A percentile compares a stretch with the other conserved stretches of the same genome.
These are phyloP conservation scores for Corniculantispora saksenae DNA, from an alignment of 2,329 filamentous ascomycete species.

Conservation along the genomic window DNA sequence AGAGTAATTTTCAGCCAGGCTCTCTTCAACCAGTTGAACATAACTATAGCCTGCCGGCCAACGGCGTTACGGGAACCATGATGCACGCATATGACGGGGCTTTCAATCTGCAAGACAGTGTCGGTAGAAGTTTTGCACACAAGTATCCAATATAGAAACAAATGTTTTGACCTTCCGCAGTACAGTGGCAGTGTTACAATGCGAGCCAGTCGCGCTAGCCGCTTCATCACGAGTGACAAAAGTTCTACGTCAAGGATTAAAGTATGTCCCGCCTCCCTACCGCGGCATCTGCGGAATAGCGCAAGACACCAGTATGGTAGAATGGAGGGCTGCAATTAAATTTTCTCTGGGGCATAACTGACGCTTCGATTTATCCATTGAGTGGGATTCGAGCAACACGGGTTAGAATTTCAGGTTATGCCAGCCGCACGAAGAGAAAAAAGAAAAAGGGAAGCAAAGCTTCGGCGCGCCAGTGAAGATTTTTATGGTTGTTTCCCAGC, in stretches of 20 bases:
- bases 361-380: slow-evolving; percentile 65
- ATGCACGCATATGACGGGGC: background rate
- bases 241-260: slow-evolving; percentile 28
- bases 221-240: background rate
- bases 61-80: slow-evolving; percentile 12
- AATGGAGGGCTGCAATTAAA: slow-evolving; percentile 73
- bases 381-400: slow-evolving; percentile 75
- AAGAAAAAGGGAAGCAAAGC: slow-evolving; percentile 35
- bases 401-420: slow-evolving; percentile 67
- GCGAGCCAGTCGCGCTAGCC: background rate
- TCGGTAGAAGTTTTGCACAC: background rate
- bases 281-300: slow-evolving; percentile 31
- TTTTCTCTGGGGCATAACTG: slow-evolving; percentile 76
- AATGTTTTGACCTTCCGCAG: background rate
- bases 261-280: slow-evolving; percentile 47
- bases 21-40: background rate
- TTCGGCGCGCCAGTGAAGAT: slow-evolving; percentile 25
- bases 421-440: slow-evolving; percentile 77
- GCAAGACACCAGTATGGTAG: slow-evolving; percentile 45
- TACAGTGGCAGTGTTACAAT: no score
- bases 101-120: background rate
- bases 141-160: background rate
- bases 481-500: slow-evolving; percentile 28
- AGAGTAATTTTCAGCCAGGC: slow-evolving; percentile 44
- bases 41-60: background rate